phyloP scores from a whole-genome alignment of 257 asterid species.

The Coffea canephora region DNA sequence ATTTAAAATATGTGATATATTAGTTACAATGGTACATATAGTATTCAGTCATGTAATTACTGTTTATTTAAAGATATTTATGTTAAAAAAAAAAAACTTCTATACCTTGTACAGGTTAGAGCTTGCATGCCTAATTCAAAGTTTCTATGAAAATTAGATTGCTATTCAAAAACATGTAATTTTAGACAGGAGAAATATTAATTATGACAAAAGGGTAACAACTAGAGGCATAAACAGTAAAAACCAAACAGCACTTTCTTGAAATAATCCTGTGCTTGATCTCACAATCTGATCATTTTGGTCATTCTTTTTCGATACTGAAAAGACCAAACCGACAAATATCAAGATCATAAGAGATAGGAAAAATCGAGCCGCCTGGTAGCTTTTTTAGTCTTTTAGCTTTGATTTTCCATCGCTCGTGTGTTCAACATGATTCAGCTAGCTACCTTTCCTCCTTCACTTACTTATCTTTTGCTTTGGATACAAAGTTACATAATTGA shows the following conservation, averaged over 20 bases:
- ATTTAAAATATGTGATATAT: not conserved
- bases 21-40: too few relatives aligned
- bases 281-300: not conserved
- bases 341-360: not conserved
- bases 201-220: too few relatives aligned
- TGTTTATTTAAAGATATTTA: too few relatives aligned
- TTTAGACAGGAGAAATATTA: not conserved
- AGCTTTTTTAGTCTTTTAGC: not conserved
- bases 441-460: not conserved
- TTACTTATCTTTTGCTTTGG: not conserved
- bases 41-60: too few relatives aligned
- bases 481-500: not conserved
- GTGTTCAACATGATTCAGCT: not conserved
- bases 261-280: not conserved
- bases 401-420: not conserved
- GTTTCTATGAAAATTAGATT: too few relatives aligned
- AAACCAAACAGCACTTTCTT: too few relatives aligned
- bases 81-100: not conserved
- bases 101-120: not conserved
- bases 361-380: not conserved
- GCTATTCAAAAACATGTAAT: not conserved
- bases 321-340: not conserved
- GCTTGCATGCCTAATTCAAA: not conserved
- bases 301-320: not conserved
- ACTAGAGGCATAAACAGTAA: not conserved